Percentiles rank a stretch among this genome's conserved stretches.
These are phyloP conservation scores for Ustulina deusta DNA, from an alignment of 2,329 filamentous ascomycete genomes.

Conservation along the genomic window DNA sequence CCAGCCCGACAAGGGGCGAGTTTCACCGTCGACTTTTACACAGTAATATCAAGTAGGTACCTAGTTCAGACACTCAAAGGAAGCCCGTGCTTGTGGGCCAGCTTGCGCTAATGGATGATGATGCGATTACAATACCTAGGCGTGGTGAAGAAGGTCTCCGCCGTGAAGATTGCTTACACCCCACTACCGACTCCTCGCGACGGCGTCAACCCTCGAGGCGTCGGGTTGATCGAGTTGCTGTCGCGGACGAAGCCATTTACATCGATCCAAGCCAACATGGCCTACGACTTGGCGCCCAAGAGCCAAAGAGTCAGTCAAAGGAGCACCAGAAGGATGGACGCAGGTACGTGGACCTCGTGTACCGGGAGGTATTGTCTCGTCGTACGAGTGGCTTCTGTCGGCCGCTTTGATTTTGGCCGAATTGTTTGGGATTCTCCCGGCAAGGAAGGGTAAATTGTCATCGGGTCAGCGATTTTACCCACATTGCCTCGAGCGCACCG, in stretches of 20 bases:
- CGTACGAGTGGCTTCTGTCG: slow-evolving; percentile 39
- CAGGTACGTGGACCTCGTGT: not conserved
- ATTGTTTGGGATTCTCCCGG: slow-evolving; percentile 37
- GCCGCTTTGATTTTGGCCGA: slow-evolving; percentile 41
- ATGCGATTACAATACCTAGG: slow-evolving; percentile 7
- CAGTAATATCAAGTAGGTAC: slow-evolving; percentile 1
- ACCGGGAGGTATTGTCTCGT: slow-evolving; percentile 22
- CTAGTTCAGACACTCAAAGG: not conserved
- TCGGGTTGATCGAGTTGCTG: not conserved
- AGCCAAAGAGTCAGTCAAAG: not conserved
- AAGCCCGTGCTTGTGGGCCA: slow-evolving; percentile 15
- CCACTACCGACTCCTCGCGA: not conserved
- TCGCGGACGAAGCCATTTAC: not conserved
- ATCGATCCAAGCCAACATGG: not conserved
- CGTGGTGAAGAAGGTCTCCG: no score
- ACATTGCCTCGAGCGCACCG: slow-evolving; percentile 34
- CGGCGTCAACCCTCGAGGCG: not conserved
- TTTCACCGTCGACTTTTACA: slow-evolving; percentile 23
- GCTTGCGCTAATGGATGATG: not conserved
- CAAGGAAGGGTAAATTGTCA: slow-evolving; percentile 36
- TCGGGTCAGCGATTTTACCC: slow-evolving; percentile 46
- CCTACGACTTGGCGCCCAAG: not conserved
- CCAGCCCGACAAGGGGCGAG: slow-evolving; percentile 18
- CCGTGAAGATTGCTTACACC: no score
- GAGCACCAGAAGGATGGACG: not conserved